Base-by-base conservation (phyloP, 306 rosid species). In the Leucaena leucocephala region DNA sequence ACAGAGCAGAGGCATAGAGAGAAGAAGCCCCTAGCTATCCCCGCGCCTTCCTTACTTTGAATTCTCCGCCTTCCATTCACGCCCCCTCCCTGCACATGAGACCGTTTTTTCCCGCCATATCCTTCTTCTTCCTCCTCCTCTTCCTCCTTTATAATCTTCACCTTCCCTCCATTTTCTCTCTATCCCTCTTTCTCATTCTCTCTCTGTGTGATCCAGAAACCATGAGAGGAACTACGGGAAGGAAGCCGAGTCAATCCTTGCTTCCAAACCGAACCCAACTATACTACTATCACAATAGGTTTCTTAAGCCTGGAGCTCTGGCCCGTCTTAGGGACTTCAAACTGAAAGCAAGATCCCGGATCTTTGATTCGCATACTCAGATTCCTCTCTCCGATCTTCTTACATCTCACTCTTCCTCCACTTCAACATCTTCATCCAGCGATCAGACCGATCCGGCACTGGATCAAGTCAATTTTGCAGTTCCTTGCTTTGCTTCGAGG, bases 401-500 rank as follows among this genome's bases (percentile, higher is more conserved):
- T 22, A 0, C n/a, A 10, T 4, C 42, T 21, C 39, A 69, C 3
- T 57, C 36, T 5, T 10, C 40, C 3, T 11, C 40, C 33, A 44
- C 38, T 44, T 22, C 40, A 21, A 9, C 45, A 40, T 62, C 68
- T 62, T 34, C 68, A 9, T 22, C 42, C n/a, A 14, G 10, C 13
- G 15, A 66, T 16, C 50, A 44, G 17, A 5, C 6, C 17, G 16
- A 44, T 5, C 14, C 39, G 2, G 7, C 14, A 2, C 4, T 4
- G 1, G 22, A 80, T 39, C 73, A 11, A 3, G 65, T 71, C 61
- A 45, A 59, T 17, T 10, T 40, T 13, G 77, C 71, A 4, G 13
- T 80, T 63, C 82, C 89, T 3, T 77, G 66, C 55, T 86, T 86
- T 34, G 42, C 63, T 21, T 36, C 44, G 1, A 22, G 48, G 64